phyloP scores from a whole-genome alignment of 768 basidiomycete species.

The Leucocoprinus birnbaumii region DNA sequence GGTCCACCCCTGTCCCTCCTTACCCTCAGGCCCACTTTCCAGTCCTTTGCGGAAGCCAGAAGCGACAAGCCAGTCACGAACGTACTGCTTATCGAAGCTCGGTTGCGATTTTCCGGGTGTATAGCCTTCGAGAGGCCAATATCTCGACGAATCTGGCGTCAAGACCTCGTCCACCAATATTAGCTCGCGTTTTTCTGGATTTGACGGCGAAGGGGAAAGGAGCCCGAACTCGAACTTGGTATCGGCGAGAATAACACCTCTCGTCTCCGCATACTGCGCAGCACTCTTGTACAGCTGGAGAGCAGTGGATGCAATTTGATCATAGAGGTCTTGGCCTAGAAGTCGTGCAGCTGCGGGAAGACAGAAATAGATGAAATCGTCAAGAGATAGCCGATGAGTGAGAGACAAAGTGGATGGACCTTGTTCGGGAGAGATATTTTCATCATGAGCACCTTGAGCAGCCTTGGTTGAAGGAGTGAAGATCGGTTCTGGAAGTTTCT shows the following conservation, averaged over 20 bases:
- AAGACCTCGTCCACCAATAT: conserved; percentile 96
- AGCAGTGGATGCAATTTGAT: conserved; percentile 55
- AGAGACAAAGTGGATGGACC: conserved; percentile 35
- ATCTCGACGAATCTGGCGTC: conserved; percentile 95
- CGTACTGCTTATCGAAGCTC: conserved; percentile 96
- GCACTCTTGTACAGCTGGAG: conserved; percentile 72
- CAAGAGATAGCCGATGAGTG: neutral
- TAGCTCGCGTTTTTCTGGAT: conserved; percentile 39
- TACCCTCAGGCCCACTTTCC: conserved; percentile 69
- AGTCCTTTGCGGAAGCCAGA: conserved; percentile 75
- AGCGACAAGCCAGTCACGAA: conserved; percentile 83
- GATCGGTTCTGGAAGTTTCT: conserved; percentile 76
- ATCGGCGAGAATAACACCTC: conserved; percentile 92
- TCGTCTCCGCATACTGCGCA: conserved; percentile 64
- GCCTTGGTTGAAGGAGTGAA: conserved; percentile 99
- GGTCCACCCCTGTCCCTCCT: conserved; percentile 70
- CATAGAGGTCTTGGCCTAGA: conserved; percentile 64
- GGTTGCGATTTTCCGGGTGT: conserved; percentile 72
- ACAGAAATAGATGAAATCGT: conserved; percentile 3
- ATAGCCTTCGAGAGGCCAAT: conserved; percentile 86
- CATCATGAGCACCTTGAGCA: conserved; percentile 90
- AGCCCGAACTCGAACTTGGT: conserved; percentile 99
- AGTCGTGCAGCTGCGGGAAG: conserved; percentile 55
- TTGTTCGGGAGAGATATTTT: conserved; percentile 87
- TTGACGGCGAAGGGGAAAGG: conserved; percentile 33